These are phyloP conservation scores for Aspergillus carbonarius DNA, from an alignment of 2,329 filamentous ascomycete species.

Conservation along the genomic window DNA sequence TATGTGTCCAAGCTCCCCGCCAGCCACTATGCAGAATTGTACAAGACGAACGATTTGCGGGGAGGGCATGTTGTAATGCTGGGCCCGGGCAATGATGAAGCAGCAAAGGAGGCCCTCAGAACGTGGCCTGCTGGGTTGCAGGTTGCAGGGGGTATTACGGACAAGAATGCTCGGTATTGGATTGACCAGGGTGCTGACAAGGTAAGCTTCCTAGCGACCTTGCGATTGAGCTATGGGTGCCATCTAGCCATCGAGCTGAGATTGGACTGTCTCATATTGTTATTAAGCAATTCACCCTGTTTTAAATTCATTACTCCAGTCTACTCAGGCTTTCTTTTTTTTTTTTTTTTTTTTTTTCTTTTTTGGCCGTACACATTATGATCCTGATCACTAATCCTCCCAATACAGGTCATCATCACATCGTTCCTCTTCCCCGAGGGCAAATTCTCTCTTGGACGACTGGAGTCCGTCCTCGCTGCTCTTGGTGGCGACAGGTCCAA, in stretches of 20 bases:
- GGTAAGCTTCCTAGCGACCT: slow-evolving; percentile 53
- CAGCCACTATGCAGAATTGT: slow-evolving; percentile 76
- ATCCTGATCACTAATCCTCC: slow-evolving; percentile 2
- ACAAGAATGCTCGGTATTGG: slow-evolving; percentile 81
- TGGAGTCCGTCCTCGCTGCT: slow-evolving; percentile 70
- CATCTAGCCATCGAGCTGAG: too few relatives aligned
- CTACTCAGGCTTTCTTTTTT: slow-evolving; percentile 14
- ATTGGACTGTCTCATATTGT: too few relatives aligned
- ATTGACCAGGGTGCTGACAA: slow-evolving; percentile 84
- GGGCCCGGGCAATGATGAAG: slow-evolving; percentile 79
- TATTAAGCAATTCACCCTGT: too few relatives aligned
- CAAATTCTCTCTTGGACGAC: slow-evolving; percentile 72
- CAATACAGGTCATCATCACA: slow-evolving; percentile 85
- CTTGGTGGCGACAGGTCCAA: slow-evolving; percentile 73
- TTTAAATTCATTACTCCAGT: neutral
- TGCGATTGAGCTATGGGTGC: too few relatives aligned
- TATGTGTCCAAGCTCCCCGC: slow-evolving; percentile 84
- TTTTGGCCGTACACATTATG: neutral
- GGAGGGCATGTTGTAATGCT: slow-evolving; percentile 98
- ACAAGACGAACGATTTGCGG: slow-evolving; percentile 68
- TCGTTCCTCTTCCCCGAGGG: slow-evolving; percentile 88
- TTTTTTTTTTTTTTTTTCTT: slow-evolving; percentile 12
- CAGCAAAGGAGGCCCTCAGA: slow-evolving; percentile 71
- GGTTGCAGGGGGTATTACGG: slow-evolving; percentile 89
- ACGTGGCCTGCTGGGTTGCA: slow-evolving; percentile 82